These are phyloP conservation scores for Claviceps africana DNA, from an alignment of 2,329 filamentous ascomycete species.

Conservation along the genomic window DNA sequence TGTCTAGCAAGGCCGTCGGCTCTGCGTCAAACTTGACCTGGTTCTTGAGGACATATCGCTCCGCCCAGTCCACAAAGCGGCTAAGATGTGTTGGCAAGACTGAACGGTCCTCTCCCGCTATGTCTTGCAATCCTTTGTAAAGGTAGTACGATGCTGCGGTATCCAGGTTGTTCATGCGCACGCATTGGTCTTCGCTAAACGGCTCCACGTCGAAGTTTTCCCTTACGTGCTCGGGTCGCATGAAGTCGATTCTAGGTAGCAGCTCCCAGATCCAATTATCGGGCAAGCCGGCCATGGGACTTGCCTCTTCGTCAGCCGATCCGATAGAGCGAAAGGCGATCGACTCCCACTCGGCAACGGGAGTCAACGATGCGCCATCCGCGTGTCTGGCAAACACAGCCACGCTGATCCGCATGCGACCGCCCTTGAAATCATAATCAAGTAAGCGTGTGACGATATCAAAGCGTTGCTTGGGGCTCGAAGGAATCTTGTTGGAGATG, in stretches of 20 bases:
- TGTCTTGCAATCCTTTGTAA: conserved; percentile 10
- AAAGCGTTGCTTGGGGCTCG: conserved; percentile 8
- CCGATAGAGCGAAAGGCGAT: conserved; percentile 6
- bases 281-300: conserved; percentile 10
- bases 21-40: conserved; percentile 4
- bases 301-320: conserved; percentile 3
- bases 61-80: conserved; percentile 10
- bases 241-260: conserved; percentile 10
- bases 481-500: conserved; percentile 16
- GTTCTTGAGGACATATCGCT: conserved; percentile 1
- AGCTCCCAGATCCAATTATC: conserved; percentile 13
- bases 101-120: conserved; percentile 8
- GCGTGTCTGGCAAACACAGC: conserved; percentile 11
- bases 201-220: conserved; percentile 14
- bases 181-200: conserved; percentile 12
- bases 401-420: conserved; percentile 13
- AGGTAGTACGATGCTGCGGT: conserved; percentile 11
- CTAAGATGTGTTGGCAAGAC: conserved; percentile 11
- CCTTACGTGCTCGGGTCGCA: conserved; percentile 10
- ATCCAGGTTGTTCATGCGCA: conserved; percentile 9
- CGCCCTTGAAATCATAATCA: conserved; percentile 12
- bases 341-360: conserved; percentile 13
- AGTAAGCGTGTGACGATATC: conserved; percentile 13
- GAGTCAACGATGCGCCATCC: conserved; percentile 4
- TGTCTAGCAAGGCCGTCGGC: neutral